A percentile compares a stretch with the other conserved stretches of the same genome.
Evolutionary conservation across 495 filamentous ascomycete species (phyloP).

Genomic region (Neurospora sp.): DNA sequence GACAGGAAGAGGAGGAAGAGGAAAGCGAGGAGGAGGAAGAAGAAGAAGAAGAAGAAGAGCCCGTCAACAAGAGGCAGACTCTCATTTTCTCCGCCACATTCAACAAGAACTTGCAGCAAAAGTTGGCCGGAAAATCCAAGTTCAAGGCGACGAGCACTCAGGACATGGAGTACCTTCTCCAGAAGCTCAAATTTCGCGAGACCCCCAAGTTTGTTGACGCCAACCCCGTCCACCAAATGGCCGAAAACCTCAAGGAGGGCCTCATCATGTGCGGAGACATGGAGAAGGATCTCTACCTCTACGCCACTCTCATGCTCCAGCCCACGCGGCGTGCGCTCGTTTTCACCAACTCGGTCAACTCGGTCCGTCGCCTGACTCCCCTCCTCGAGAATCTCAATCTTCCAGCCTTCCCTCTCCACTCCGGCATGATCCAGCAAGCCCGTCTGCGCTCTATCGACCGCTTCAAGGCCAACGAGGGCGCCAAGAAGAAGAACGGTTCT

Average conservation of each 20-base stretch:
- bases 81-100: conserved; percentile 97
- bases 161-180: conserved; percentile 84
- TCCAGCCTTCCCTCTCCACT: conserved; percentile 71
- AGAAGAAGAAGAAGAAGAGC: conserved; percentile 8
- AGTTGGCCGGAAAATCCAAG: conserved; percentile 66
- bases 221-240: conserved; percentile 80
- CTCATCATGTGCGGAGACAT: conserved; percentile 83
- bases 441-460: conserved; percentile 85
- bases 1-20: conserved; percentile 27
- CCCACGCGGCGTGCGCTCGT: conserved; percentile 69
- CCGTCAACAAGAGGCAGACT: conserved; percentile 55
- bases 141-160: conserved; percentile 57
- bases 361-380: conserved; percentile 77
- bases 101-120: conserved; percentile 79
- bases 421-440: conserved; percentile 94
- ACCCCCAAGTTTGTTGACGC: conserved; percentile 86
- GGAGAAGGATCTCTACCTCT: conserved; percentile 96
- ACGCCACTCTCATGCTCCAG: conserved; percentile 75
- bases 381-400: conserved; percentile 76
- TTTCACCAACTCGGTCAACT: conserved; percentile 92
- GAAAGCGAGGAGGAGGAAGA: conserved; percentile 21
- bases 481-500: conserved; percentile 19
- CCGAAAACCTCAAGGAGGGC: conserved; percentile 73
- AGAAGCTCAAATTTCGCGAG: conserved; percentile 79
- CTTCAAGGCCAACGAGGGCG: conserved; percentile 56